Evolutionary conservation across 169 alveolate genomes (phyloP).

Genomic region (Babesia ovis): DNA sequence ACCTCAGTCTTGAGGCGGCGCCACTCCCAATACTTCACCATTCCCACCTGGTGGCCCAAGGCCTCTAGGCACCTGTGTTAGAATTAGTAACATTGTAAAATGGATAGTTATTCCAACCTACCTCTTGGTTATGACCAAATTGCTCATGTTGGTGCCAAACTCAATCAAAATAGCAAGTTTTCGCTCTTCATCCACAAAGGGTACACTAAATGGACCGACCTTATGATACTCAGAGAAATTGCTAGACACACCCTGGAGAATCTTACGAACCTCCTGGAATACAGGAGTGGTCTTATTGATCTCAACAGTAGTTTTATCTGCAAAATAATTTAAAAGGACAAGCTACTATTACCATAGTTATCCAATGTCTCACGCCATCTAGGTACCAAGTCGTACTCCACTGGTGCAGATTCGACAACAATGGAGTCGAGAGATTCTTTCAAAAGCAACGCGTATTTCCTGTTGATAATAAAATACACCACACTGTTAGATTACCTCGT

Average conservation of each 20-base stretch:
- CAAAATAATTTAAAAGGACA: not conserved
- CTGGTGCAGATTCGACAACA: constrained; percentile 34
- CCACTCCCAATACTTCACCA: constrained; percentile 72
- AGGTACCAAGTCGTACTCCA: constrained; percentile 4
- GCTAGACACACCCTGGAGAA: constrained; percentile 43
- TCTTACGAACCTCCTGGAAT: constrained; percentile 57
- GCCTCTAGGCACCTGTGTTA: constrained; percentile 47
- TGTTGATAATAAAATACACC: not conserved
- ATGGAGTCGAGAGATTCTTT: constrained; percentile 66
- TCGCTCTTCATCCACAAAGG: constrained; percentile 49
- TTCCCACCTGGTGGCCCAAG: constrained; percentile 51
- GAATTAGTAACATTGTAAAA: not conserved
- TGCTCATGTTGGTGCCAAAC: constrained; percentile 32
- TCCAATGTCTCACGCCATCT: constrained; percentile 44
- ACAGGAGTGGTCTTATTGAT: constrained; percentile 20
- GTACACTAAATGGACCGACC: constrained; percentile 58
- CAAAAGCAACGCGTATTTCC: constrained; percentile 50
- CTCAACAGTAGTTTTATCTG: constrained; percentile 54
- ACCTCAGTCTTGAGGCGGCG: constrained; percentile 66
- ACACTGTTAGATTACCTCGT: constrained; percentile 6
- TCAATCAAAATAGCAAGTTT: constrained; percentile 49
- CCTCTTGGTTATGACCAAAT: constrained; percentile 22
- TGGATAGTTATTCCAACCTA: constrained; percentile 16
- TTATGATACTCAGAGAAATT: constrained; percentile 19
- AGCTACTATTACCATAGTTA: constrained; percentile 26